These are phyloP conservation scores for Staphylotrichum tortipilum DNA, from an alignment of 495 filamentous ascomycete species.

Conservation along the genomic window DNA sequence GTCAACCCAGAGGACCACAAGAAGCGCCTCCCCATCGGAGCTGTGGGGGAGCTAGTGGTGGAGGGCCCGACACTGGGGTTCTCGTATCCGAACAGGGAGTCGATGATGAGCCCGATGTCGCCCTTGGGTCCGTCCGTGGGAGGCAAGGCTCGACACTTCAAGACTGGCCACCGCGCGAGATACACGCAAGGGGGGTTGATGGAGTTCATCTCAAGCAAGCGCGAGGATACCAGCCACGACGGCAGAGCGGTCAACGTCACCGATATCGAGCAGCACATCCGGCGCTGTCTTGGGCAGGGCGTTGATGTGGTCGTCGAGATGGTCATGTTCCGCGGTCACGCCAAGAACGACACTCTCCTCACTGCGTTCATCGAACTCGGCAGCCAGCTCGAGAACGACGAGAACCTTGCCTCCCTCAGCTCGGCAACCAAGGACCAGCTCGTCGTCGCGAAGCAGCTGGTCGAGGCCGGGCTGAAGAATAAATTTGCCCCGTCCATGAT, in stretches of 20 bases:
- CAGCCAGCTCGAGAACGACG: conserved; percentile 26
- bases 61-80: conserved; percentile 37
- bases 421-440: conserved; percentile 29
- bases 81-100: conserved; percentile 26
- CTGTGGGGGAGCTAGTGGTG: conserved; percentile 40
- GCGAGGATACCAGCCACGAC: conserved; percentile 21
- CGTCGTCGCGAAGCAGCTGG: conserved; percentile 31
- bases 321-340: conserved; percentile 31
- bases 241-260: conserved; percentile 29
- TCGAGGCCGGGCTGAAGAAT: conserved; percentile 29
- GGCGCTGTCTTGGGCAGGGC: conserved; percentile 36
- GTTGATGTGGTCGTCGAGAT: conserved; percentile 40
- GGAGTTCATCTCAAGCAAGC: conserved; percentile 33
- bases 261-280: conserved; percentile 36
- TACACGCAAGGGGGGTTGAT: conserved; percentile 38
- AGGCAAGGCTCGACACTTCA: conserved; percentile 24
- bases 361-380: conserved; percentile 40
- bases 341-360: conserved; percentile 25
- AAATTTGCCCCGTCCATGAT: conserved; percentile 27
- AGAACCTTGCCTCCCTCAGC: conserved; percentile 25
- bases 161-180: conserved; percentile 37
- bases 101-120: conserved; percentile 18
- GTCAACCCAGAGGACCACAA: conserved; percentile 42
- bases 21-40: conserved; percentile 38
- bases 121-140: conserved; percentile 12